Evolutionary conservation across 192 early-diverging fungal species (phyloP).

Genomic region (Diversispora epigaea): DNA sequence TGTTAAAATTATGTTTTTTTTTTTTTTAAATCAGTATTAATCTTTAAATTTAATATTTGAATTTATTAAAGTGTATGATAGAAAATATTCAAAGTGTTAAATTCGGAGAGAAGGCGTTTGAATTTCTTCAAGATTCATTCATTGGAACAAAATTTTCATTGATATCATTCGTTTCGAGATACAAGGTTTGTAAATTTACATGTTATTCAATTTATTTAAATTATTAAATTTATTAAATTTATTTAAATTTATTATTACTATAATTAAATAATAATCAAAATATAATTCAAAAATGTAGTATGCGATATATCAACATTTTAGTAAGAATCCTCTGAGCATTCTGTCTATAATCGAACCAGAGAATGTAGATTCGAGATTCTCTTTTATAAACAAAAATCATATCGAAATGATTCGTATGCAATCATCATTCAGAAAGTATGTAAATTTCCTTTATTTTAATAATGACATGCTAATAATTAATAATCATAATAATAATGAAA

Average conservation of each 20-base stretch:
- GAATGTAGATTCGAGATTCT: slow-evolving; percentile 30
- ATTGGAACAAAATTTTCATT: slow-evolving; percentile 80
- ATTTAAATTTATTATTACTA: no score
- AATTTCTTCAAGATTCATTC: slow-evolving; percentile 78
- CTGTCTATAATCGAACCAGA: slow-evolving; percentile 42
- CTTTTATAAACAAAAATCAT: slow-evolving; percentile 53
- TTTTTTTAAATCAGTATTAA: slow-evolving; percentile 15
- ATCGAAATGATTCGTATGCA: slow-evolving; percentile 70
- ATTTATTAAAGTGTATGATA: slow-evolving; percentile 53
- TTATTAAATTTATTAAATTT: neutral
- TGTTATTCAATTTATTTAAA: neutral
- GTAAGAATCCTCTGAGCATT: slow-evolving; percentile 79
- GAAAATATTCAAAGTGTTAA: slow-evolving; percentile 50
- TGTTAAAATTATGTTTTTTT: neutral
- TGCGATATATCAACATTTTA: slow-evolving; percentile 84
- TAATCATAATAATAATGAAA: neutral
- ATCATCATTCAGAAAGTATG: slow-evolving; percentile 58
- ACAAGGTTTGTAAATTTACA: slow-evolving; percentile 55
- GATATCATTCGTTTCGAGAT: slow-evolving; percentile 63
- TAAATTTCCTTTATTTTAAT: slow-evolving; percentile 31
- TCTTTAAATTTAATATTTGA: slow-evolving; percentile 30
- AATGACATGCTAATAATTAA: no score
- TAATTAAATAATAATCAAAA: neutral
- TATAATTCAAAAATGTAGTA: slow-evolving; percentile 51
- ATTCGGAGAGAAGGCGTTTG: slow-evolving; percentile 70